phyloP scores from a whole-genome alignment of 306 rosid species.

The Hippophae rhamnoides region DNA sequence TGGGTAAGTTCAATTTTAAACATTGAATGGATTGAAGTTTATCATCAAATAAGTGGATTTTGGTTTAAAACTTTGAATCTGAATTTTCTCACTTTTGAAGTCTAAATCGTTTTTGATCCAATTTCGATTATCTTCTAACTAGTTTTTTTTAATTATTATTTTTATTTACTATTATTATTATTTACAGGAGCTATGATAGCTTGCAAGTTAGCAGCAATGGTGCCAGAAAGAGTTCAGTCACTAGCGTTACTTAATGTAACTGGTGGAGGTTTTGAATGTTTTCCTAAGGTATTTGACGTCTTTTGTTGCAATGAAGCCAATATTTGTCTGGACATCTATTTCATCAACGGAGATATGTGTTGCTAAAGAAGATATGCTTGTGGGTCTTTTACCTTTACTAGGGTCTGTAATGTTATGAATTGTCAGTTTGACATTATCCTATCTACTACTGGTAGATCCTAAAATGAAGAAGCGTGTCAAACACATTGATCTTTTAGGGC shows the following conservation, averaged over 20 bases:
- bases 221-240: slow-evolving; percentile 66
- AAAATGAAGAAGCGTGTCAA: no score
- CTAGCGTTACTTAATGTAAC: slow-evolving; percentile 89
- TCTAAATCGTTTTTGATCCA: background rate
- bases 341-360: background rate
- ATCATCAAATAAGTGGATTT: background rate
- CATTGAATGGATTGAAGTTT: no score
- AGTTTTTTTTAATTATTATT: no score
- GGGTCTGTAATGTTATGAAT: no score
- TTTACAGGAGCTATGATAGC: slow-evolving; percentile 86
- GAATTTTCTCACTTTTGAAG: background rate
- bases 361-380: no score
- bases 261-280: slow-evolving; percentile 83
- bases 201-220: slow-evolving; percentile 81
- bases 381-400: no score
- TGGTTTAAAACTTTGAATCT: slow-evolving; percentile 19
- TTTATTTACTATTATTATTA: background rate
- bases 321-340: background rate
- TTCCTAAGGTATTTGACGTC: slow-evolving; percentile 61
- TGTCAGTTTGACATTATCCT: no score
- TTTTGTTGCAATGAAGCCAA: background rate
- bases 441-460: no score
- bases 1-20: slow-evolving; percentile 33
- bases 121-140: background rate
- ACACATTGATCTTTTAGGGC: no score